Evolutionary conservation across 345 rosid genomes (phyloP).

Genomic region (Microcos paniculata): DNA sequence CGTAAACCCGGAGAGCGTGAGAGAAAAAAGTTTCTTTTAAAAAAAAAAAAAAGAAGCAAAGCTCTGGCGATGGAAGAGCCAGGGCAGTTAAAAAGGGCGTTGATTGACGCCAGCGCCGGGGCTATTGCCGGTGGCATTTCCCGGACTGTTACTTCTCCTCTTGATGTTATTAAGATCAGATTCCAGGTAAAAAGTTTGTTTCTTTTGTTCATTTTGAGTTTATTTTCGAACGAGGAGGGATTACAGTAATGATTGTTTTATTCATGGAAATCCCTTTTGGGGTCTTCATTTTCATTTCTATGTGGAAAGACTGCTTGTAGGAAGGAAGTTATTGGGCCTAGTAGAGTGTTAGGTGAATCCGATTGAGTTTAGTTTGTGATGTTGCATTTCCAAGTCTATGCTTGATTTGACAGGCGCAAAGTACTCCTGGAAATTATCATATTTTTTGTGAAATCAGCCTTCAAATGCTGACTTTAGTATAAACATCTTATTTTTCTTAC

Average conservation of each 20-base stretch:
- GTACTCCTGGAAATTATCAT: not conserved
- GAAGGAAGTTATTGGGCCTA: not conserved
- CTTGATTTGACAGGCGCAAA: not conserved
- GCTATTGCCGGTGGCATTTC: slow-evolving; percentile 81
- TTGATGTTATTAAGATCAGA: slow-evolving; percentile 96
- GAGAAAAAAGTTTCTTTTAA: not conserved
- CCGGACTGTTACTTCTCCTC: slow-evolving; percentile 92
- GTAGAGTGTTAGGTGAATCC: not conserved
- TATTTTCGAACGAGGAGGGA: not conserved
- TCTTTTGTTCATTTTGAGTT: not conserved
- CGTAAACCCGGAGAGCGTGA: not conserved
- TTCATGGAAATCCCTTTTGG: not conserved
- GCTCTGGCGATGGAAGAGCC: slow-evolving; percentile 56
- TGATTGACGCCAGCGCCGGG: slow-evolving; percentile 68
- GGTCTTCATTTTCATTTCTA: not conserved
- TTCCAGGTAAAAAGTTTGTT: slow-evolving; percentile 60
- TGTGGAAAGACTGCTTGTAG: not conserved
- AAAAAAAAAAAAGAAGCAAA: not conserved
- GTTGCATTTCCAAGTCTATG: not conserved
- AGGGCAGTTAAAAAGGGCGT: slow-evolving; percentile 69
- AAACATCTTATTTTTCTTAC: not conserved
- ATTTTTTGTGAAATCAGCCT: not conserved
- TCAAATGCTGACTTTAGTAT: not conserved
- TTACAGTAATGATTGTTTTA: not conserved
- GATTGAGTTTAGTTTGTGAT: not conserved